Conservation (phyloP, 495 filamentous ascomycete genomes). For the Talaromyces trachyspermus region DNA sequence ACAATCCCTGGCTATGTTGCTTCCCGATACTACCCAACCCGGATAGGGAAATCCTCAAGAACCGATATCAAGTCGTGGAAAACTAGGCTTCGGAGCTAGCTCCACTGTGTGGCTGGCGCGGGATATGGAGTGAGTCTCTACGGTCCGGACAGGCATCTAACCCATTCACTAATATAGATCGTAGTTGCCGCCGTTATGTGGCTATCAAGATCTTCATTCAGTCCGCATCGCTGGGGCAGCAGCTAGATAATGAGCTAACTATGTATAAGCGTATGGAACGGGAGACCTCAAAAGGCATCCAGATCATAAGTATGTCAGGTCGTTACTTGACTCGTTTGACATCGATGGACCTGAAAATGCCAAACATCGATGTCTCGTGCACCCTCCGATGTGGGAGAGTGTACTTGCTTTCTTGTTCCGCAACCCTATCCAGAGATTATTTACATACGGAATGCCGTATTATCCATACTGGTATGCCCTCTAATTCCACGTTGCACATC, state of each 20-base stretch:
- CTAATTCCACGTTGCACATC: neutral
- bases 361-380: constrained; percentile 24
- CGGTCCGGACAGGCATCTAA: no score
- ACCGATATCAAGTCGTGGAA: constrained; percentile 35
- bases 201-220: constrained; percentile 21
- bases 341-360: constrained; percentile 18
- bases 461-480: constrained; percentile 28
- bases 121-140: constrained; percentile 24
- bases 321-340: constrained; percentile 24
- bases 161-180: constrained; percentile 18
- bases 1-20: constrained; percentile 6
- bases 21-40: constrained; percentile 1
- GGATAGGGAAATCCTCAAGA: constrained; percentile 28
- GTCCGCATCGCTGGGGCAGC: constrained; percentile 13
- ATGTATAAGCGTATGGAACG: constrained; percentile 19
- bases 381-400: constrained; percentile 22
- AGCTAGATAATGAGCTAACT: constrained; percentile 19
- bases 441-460: constrained; percentile 30
- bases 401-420: constrained; percentile 24
- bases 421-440: constrained; percentile 21
- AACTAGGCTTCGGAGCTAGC: constrained; percentile 37
- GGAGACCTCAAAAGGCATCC: constrained; percentile 18
- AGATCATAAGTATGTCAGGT: constrained; percentile 21
- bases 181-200: constrained; percentile 20
- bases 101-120: constrained; percentile 44